Base-by-base conservation (phyloP, 495 filamentous ascomycete species). In the Xylaria bambusicola region DNA sequence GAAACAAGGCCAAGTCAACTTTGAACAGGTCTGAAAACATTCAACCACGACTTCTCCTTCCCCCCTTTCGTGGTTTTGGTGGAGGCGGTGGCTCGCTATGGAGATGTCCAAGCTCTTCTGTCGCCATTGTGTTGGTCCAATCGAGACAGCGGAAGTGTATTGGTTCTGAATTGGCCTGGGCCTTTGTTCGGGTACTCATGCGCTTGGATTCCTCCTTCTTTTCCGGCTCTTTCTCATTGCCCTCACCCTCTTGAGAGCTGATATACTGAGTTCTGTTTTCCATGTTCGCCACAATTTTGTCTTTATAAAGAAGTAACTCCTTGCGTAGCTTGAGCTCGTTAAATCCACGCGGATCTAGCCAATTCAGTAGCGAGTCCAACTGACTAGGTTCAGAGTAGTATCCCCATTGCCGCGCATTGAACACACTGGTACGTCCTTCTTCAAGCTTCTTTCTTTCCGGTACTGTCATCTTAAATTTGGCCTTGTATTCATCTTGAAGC, bases 271-370 rank as follows among this genome's bases (percentile, higher is more conserved):
- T 80, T 50, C 92, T 85, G 63, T 83, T 84, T 59, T 85, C 75
- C 94, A 98, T 98, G 67, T 92, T 86, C 58, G 80, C 78, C 26
- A 78, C 76, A 55, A 98, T 97, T 64, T 83, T 84, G 10, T 91
- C 87, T 10, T 86, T 86, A 73, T 92, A 94, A 12, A 80, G 71
- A 53, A 87, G 76, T 2, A 98, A 81, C 72, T 97, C 92, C 71
- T 96, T 96, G 33, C 87, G 82, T 21, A 98, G 75, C 67, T 91
- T 93, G 33, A 84, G 72, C 72, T 98, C 94, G 33, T 94, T 89
- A 36, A 85, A 75, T 0, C 94, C 94, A 24, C 88, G 87, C 7
- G 85, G 76, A 66, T 98, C 94, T 5, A 98, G 80, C 94, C 94
- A 98, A 26, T 80, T 82, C 51, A 97, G 83, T 15, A 98, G 83